Evolutionary conservation across 2,329 filamentous ascomycete genomes (phyloP), one percentile per base, ranked within the genome.

Genomic region (Xylariaceae sp.): DNA sequence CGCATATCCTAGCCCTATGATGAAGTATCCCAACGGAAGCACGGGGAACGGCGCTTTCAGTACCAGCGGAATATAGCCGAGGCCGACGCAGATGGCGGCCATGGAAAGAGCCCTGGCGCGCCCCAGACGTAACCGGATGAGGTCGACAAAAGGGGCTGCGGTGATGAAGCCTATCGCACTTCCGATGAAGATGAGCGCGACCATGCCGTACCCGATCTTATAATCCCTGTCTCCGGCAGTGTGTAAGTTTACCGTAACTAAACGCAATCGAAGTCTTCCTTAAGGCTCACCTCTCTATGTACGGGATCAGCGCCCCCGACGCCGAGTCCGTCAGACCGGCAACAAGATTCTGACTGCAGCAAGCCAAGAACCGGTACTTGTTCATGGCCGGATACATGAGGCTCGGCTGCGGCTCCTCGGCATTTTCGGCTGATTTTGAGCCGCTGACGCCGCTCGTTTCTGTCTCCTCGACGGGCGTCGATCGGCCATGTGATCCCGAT

Each of bases 131-230:
- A 76, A 74, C 56, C 86, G 80, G 3, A 92, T 75, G 1, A 75
- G 73, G 67, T 92, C 87, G n/a, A 88, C 81, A 62, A 88, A 78
- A 44, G 87, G 82, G 1, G 90, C 90, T 1, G 88, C 87, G 10
- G 81, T 72, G 68, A 95, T 86, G 75, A 91, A 95, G 13, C 90
- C 90, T 3, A 87, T 64, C 0, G 90, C 89, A 66, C 89, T 89
- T 50, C 87, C 83, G 35, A 94, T 82, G 76, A 94, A 95, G 68
- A 95, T 89, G 44, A 93, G 77, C 1, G 90, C 93, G 2, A 94
- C 88, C 7, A 90, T 74, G 2, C 86, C 88, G 71, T 94, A 93
- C 48, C 87, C 87, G 58, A 94, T 90, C 59, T 79, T 65, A 69
- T 93, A 95, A 67, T 88, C 73, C 50, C 81, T 84, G 47, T 42